phyloP scores from a whole-genome alignment of 768 basidiomycete species.

The Russula virescens region DNA sequence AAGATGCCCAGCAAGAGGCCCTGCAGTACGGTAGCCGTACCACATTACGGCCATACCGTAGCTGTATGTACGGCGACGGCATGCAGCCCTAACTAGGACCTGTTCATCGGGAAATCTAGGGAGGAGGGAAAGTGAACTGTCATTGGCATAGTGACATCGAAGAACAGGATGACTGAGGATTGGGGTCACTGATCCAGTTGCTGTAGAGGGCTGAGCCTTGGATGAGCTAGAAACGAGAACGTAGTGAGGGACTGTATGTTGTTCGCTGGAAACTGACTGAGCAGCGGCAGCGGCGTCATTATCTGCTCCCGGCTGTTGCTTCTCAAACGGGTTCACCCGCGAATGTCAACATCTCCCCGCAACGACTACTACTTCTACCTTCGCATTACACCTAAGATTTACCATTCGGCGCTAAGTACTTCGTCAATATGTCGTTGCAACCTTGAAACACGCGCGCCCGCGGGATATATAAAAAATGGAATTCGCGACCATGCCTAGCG shows the following conservation, averaged over 20 bases:
- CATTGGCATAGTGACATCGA: constrained; percentile 80
- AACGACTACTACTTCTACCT: too few species aligned
- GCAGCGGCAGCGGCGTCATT: too few species aligned
- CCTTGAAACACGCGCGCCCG: background rate
- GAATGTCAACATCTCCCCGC: too few species aligned
- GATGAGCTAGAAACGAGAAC: constrained; percentile 59
- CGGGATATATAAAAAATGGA: background rate
- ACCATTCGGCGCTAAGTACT: too few species aligned
- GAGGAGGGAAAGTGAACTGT: constrained; percentile 60
- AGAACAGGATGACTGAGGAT: constrained; percentile 64
- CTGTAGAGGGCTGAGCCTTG: constrained; percentile 36
- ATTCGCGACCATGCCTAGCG: background rate
- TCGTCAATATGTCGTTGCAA: background rate
- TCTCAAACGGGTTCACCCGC: too few species aligned
- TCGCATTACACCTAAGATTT: too few species aligned
- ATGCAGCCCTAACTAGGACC: too few species aligned
- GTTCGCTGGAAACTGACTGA: background rate
- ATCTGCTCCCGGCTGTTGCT: too few species aligned
- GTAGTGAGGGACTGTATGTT: constrained; percentile 51
- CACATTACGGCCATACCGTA: too few species aligned
- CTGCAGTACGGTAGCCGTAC: too few species aligned
- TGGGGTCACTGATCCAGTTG: constrained; percentile 29
- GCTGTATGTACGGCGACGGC: too few species aligned
- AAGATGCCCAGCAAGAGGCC: too few species aligned
- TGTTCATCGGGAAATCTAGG: constrained; percentile 59